A percentile compares a stretch with the other conserved stretches of the same genome.
These are phyloP conservation scores for Moniliophthora roreri DNA, from an alignment of 1,284 basidiomycete genomes.

Conservation along the genomic window DNA sequence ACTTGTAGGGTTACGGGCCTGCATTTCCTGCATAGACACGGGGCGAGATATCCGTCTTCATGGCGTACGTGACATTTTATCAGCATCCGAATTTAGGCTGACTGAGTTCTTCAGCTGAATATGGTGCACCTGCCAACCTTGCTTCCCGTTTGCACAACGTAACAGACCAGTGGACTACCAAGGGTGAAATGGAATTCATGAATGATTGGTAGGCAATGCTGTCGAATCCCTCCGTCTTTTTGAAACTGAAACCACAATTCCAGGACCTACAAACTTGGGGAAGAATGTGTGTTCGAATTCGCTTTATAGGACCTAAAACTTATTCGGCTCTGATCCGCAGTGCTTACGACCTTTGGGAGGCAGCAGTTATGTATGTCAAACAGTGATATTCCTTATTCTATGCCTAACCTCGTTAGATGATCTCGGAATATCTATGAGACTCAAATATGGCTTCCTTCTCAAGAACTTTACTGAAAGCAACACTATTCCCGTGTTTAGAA, in stretches of 20 bases:
- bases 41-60: conserved; percentile 79
- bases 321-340: conserved; percentile 23
- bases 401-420: conserved; percentile 33
- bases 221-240: not conserved
- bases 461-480: too few species aligned
- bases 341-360: conserved; percentile 80
- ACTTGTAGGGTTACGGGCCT: conserved; percentile 71
- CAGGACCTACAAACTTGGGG: conserved; percentile 80
- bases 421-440: too few species aligned
- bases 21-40: conserved; percentile 79
- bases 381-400: conserved; percentile 5
- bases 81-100: not conserved
- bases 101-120: conserved; percentile 41
- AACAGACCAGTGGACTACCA: conserved; percentile 58
- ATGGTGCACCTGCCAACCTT: conserved; percentile 67
- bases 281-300: conserved; percentile 55
- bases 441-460: too few species aligned
- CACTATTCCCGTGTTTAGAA: too few species aligned
- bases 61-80: conserved; percentile 46
- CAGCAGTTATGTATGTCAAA: conserved; percentile 68
- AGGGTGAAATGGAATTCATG: conserved; percentile 68
- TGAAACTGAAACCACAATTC: not conserved
- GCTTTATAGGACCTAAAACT: conserved; percentile 2
- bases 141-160: conserved; percentile 55
- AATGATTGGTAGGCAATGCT: conserved; percentile 60